These are phyloP conservation scores for Candida ponderosae DNA, from an alignment of 805 yeast species.

Conservation along the genomic window DNA sequence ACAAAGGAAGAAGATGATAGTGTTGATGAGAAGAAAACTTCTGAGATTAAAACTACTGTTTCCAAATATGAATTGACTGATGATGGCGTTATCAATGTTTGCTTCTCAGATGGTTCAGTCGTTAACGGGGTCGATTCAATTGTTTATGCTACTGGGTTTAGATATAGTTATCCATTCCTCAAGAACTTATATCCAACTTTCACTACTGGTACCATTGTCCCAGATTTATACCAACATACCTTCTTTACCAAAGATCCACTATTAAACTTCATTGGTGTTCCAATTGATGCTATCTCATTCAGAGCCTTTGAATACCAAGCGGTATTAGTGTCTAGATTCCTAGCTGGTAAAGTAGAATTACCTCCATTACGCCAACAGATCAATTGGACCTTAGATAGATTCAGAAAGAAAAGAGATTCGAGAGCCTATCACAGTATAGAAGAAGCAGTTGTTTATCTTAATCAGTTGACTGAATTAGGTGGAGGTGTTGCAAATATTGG, in stretches of 20 bases:
- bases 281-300: slow-evolving; percentile 31
- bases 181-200: slow-evolving; percentile 15
- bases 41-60: slow-evolving; percentile 29
- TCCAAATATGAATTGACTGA: slow-evolving; percentile 24
- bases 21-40: no score
- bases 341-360: slow-evolving; percentile 22
- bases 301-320: slow-evolving; percentile 35
- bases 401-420: slow-evolving; percentile 20
- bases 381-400: slow-evolving; percentile 23
- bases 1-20: slow-evolving; percentile 16
- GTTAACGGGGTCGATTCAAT: slow-evolving; percentile 41
- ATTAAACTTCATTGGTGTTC: slow-evolving; percentile 28
- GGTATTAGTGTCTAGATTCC: slow-evolving; percentile 24
- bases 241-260: slow-evolving; percentile 25
- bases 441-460: slow-evolving; percentile 21
- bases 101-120: slow-evolving; percentile 36
- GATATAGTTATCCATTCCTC: slow-evolving; percentile 51
- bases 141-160: slow-evolving; percentile 68
- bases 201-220: slow-evolving; percentile 20
- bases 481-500: slow-evolving; percentile 12
- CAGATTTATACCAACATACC: slow-evolving; percentile 26
- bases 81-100: slow-evolving; percentile 21
- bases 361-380: slow-evolving; percentile 24
- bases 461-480: slow-evolving; percentile 20
- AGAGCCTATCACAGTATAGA: slow-evolving; percentile 29